phyloP scores from a whole-genome alignment of 345 rosid genomes.

The Abelmoschus esculentus region DNA sequence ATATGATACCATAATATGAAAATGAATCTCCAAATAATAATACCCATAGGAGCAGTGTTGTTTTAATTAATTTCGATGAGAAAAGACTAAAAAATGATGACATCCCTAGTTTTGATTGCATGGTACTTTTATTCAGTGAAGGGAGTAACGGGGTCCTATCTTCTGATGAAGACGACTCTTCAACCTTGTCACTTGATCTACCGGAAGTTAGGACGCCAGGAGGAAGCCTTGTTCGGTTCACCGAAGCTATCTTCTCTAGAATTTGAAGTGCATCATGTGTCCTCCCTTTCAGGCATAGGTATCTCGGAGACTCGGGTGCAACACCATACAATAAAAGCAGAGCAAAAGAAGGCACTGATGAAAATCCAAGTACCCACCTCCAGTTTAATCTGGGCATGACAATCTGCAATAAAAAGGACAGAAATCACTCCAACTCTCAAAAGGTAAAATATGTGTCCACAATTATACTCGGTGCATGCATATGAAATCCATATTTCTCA shows the following conservation, averaged over 20 bases:
- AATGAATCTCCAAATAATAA: slow-evolving; percentile 52
- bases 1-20: slow-evolving; percentile 53
- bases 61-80: slow-evolving; percentile 33
- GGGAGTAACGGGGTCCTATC: slow-evolving; percentile 17
- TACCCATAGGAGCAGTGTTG: slow-evolving; percentile 52
- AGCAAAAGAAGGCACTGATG: slow-evolving; percentile 43
- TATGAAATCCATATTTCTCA: not conserved
- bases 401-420: slow-evolving; percentile 14
- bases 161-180: slow-evolving; percentile 15
- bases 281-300: slow-evolving; percentile 38
- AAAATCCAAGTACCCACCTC: slow-evolving; percentile 67
- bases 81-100: slow-evolving; percentile 31
- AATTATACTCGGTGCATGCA: not conserved
- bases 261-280: slow-evolving; percentile 33
- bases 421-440: not conserved
- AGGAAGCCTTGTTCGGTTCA: slow-evolving; percentile 37
- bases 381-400: slow-evolving; percentile 51
- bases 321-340: slow-evolving; percentile 37
- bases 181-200: slow-evolving; percentile 17
- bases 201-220: slow-evolving; percentile 40
- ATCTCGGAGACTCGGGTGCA: slow-evolving; percentile 59
- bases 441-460: not conserved
- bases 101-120: slow-evolving; percentile 23
- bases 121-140: not conserved
- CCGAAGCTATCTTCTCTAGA: slow-evolving; percentile 36